Base-by-base conservation (phyloP, 2,329 filamentous ascomycete genomes). In the Aspergillus uvarum region DNA sequence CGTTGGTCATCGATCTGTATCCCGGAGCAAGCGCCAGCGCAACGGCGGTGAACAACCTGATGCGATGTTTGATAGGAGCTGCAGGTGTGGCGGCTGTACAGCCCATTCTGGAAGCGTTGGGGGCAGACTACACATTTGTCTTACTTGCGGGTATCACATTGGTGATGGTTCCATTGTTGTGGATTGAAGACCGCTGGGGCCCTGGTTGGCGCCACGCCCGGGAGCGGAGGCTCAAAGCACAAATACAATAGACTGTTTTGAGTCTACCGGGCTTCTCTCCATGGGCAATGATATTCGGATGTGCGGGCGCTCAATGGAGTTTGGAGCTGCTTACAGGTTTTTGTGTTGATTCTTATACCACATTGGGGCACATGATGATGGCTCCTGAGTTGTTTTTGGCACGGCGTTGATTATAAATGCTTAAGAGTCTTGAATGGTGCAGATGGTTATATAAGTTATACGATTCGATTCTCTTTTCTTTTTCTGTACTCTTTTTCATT, bases 1-100 rank as follows among this genome's bases (percentile, higher is more conserved):
- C 75, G 0, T 65, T 78, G 19, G 62, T 78, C 10, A 74, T 78
- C n/a, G 76, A 79, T 54, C 64, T 75, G 5, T 72, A 76, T 48
- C 71, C 73, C 1, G 68, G 68, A 4, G 63, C 67, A 1, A 70
- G 71, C 47, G 72, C 74, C 12, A 76, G 74, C 53, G 76, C 74
- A 2, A 74, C 70, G 0, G 76, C 76, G 2, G 68, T 74, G 29
- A 73, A 73, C 54, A 78, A 76, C 51, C 53, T 78, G 54, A 70
- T 73, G 56, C 69, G 76, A 19, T 78, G 75, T 59, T 59, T 71
- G 38, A 57, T 78, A 11, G 74, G 73, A 19, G 76, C 76, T 5
- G 74, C 64, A 0, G 74, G 70, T 56, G 70, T 76, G 2, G 70
- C 73, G 19, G 67, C 65, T 7, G 59, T 73, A 1, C 67, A 74